Conservation (phyloP, 2,329 filamentous ascomycete species). For the Taxawa tesnikishii region DNA sequence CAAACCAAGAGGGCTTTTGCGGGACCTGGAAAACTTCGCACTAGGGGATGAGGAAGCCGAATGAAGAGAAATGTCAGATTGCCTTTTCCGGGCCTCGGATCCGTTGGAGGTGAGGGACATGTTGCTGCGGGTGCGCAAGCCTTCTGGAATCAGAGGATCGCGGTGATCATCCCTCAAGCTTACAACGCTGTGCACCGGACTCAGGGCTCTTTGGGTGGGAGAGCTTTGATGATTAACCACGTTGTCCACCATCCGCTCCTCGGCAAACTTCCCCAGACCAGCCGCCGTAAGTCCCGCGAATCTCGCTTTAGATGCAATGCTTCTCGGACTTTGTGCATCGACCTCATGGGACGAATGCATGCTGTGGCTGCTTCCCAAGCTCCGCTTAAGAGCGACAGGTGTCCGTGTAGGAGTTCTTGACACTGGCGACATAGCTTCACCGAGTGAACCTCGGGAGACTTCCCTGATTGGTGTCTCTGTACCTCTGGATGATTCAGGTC, state of each 20-base stretch:
- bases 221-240: constrained; percentile 20
- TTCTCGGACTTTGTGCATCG: constrained; percentile 16
- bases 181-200: constrained; percentile 85
- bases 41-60: too few relatives aligned
- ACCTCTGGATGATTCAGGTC: constrained; percentile 52
- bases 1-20: not conserved
- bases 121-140: constrained; percentile 18
- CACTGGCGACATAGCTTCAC: constrained; percentile 42
- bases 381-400: constrained; percentile 36
- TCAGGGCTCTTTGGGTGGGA: constrained; percentile 39
- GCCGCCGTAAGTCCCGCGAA: constrained; percentile 24
- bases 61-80: too few relatives aligned
- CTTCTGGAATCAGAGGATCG: constrained; percentile 19
- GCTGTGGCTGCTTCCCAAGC: constrained; percentile 55
- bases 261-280: constrained; percentile 20
- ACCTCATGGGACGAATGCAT: constrained; percentile 41
- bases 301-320: constrained; percentile 26
- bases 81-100: not conserved
- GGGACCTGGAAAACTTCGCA: not conserved
- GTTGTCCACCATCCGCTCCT: not conserved
- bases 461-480: constrained; percentile 47
- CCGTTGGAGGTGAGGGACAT: constrained; percentile 30
- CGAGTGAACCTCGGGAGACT: constrained; percentile 45
- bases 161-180: constrained; percentile 55
- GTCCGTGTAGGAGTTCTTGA: constrained; percentile 50